Evolutionary conservation across 345 rosid genomes (phyloP).

Genomic region (Hibiscus syriacus): DNA sequence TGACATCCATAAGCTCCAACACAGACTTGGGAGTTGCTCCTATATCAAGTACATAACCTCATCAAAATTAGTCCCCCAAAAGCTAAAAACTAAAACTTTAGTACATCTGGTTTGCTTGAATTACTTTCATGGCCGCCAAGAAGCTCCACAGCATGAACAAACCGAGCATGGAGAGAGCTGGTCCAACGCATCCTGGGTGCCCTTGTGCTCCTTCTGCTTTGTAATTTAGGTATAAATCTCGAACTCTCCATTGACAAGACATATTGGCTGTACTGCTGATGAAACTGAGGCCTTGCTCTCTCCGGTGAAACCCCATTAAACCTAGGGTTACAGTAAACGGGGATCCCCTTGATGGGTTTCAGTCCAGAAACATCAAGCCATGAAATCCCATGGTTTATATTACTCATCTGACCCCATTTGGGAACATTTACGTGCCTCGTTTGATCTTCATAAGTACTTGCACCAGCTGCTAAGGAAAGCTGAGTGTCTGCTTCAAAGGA

Average conservation of each 20-base stretch:
- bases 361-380: constrained; percentile 21
- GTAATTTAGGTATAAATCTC: constrained; percentile 45
- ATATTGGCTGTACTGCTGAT: constrained; percentile 9
- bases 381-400: constrained; percentile 24
- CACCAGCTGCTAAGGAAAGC: constrained; percentile 22
- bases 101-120: background rate
- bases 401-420: constrained; percentile 2
- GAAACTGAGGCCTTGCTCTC: constrained; percentile 5
- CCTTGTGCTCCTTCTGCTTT: constrained; percentile 49
- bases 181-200: constrained; percentile 94
- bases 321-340: constrained; percentile 26
- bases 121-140: constrained; percentile 95
- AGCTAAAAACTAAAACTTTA: background rate
- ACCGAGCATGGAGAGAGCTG: constrained; percentile 73
- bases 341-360: constrained; percentile 43
- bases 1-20: constrained; percentile 71
- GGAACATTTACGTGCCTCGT: constrained; percentile 2
- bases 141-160: constrained; percentile 85
- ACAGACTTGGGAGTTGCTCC: constrained; percentile 87
- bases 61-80: background rate
- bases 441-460: background rate
- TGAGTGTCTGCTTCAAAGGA: constrained; percentile 26
- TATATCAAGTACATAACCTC: constrained; percentile 14
- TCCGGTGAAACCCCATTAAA: constrained; percentile 25
- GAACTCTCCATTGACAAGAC: no score